Evolutionary conservation across 257 asterid species (phyloP).

Genomic region (Ehretia macrophylla): DNA sequence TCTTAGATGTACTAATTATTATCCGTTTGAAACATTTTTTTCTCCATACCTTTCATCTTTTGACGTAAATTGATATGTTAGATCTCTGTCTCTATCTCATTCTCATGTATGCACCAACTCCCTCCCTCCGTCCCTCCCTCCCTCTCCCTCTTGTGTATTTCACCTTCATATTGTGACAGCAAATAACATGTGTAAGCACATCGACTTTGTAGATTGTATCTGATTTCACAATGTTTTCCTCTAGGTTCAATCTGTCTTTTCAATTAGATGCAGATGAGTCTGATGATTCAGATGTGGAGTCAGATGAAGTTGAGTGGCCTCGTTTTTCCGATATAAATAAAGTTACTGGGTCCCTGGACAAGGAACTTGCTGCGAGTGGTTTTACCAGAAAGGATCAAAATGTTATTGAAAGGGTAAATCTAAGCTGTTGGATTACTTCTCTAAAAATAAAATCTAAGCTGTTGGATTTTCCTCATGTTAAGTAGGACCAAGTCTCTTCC

Average conservation of each 20-base stretch:
- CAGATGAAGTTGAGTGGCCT: slow-evolving; percentile 57
- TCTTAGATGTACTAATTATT: no score
- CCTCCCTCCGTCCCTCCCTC: background rate
- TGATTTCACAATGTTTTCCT: background rate
- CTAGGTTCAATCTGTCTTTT: slow-evolving; percentile 64
- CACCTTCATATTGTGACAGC: background rate
- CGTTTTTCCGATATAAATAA: slow-evolving; percentile 60
- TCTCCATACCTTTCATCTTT: no score
- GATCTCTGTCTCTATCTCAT: background rate
- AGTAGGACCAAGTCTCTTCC: background rate
- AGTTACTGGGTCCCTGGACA: slow-evolving; percentile 74
- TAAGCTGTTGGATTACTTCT: background rate
- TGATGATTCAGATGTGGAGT: slow-evolving; percentile 47
- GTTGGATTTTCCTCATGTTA: slow-evolving; percentile 5
- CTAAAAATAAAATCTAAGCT: slow-evolving; percentile 7
- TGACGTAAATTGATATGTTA: no score
- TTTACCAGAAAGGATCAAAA: slow-evolving; percentile 81
- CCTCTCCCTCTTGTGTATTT: background rate
- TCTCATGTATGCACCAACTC: background rate
- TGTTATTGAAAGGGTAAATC: slow-evolving; percentile 69
- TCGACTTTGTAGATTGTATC: background rate
- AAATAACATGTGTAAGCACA: background rate
- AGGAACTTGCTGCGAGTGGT: slow-evolving; percentile 96
- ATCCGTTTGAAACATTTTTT: no score
- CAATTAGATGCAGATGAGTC: slow-evolving; percentile 47